A percentile compares a stretch with the other conserved stretches of the same genome.
phyloP scores from a whole-genome alignment of 164 flowering plant genomes.

The Vitis amurensis region DNA sequence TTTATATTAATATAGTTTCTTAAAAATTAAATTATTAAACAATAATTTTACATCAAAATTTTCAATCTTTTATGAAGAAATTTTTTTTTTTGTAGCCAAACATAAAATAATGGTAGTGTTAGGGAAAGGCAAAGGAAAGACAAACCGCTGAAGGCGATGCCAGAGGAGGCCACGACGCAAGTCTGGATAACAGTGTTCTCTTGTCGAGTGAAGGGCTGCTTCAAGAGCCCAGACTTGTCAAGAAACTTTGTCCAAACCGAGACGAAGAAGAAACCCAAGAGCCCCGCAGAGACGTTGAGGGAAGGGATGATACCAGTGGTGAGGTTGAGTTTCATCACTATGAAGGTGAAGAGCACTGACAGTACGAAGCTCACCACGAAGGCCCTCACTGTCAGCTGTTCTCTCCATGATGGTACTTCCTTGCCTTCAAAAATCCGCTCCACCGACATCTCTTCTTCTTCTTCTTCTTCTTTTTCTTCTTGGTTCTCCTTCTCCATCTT shows the following conservation, averaged over 20 bases:
- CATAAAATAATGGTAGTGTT: no score
- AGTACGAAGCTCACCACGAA: constrained; percentile 13
- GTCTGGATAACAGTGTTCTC: constrained; percentile 35
- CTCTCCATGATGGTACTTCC: constrained; percentile 22
- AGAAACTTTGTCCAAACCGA: constrained; percentile 19
- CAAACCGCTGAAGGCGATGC: constrained; percentile 25
- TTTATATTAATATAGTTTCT: no score
- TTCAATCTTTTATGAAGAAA: no score
- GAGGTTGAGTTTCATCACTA: constrained; percentile 28
- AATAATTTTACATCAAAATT: no score
- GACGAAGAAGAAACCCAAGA: constrained; percentile 23
- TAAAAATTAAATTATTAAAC: no score
- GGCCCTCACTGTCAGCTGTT: constrained; percentile 25
- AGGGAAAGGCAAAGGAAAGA: neutral
- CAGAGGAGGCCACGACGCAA: constrained; percentile 26
- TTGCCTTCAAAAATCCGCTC: constrained; percentile 14
- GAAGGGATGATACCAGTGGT: constrained; percentile 30
- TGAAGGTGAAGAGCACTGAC: constrained; percentile 19
- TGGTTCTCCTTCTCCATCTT: neutral
- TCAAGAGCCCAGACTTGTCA: constrained; percentile 12
- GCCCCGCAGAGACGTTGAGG: constrained; percentile 28
- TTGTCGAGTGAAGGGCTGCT: constrained; percentile 29
- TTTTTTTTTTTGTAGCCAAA: no score
- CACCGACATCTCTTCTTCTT: neutral
- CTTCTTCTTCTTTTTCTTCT: neutral